Evolutionary conservation across 2,329 filamentous ascomycete species (phyloP), one percentile per base, ranked within the genome.

Genomic region (Ilyonectria robusta): DNA sequence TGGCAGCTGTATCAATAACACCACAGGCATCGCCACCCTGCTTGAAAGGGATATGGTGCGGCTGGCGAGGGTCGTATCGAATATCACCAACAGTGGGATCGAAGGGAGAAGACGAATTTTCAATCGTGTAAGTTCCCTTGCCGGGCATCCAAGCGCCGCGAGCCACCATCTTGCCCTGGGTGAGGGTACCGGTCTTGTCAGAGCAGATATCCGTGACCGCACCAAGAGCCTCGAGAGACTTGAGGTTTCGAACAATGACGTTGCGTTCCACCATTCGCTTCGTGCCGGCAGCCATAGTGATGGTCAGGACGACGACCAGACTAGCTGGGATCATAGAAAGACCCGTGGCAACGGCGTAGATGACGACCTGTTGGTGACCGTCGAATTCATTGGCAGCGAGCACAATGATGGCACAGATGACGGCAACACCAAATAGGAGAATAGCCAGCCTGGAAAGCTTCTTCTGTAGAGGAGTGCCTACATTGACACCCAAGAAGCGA

Each of bases 401-500:
- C 42, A 93, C 91, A 72, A 93, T 89, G 70, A 93, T 87, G 8
- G 91, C 91, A 68, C 91, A 91, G 29, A 93, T 73, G 15, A 93
- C 87, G 2, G 91, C 91, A 59, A 92, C 86, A 31, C 83, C 85
- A 74, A 93, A 93, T 2, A 93, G 85, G 3, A 91, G 78, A n/a
- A 93, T 83, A 29, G 91, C 91, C 58, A 93, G 85, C 76, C 88
- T 88, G 51, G 90, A 91, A 17, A 93, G 83, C 74, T 91, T 92
- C 72, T 87, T 86, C 77, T 93, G 90, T n/a, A 93, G 83, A 4
- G 91, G 92, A 13, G 91, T 93, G 50, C 92, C 91, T 11, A 91
- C 86, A 62, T 88, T 91, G 66, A 93, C 86, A 57, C 91, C 91
- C 8, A 93, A 83, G 75, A 93, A 92, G 44, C 85, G 84, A 6